Evolutionary conservation across 2,329 filamentous ascomycete genomes (phyloP).

Genomic region (Huntiella bhutanensis): DNA sequence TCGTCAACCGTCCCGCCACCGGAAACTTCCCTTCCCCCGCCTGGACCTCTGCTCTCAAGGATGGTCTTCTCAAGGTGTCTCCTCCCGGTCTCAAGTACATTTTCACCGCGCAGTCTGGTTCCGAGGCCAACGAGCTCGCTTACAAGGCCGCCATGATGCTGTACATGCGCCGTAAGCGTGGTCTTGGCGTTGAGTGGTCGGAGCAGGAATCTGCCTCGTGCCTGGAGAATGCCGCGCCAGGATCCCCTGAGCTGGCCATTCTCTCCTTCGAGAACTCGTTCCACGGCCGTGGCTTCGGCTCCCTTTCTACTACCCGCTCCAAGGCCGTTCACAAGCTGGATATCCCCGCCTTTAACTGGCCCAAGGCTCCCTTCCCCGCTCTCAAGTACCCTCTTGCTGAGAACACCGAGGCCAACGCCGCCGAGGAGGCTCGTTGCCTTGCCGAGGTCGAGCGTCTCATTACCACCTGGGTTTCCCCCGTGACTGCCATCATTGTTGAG

Average conservation of each 20-base stretch:
- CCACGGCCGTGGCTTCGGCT: constrained; percentile 79
- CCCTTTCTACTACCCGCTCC: constrained; percentile 71
- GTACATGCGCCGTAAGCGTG: constrained; percentile 62
- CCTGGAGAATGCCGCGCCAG: constrained; percentile 67
- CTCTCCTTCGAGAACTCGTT: constrained; percentile 77
- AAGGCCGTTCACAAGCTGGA: constrained; percentile 92
- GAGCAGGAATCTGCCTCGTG: constrained; percentile 51
- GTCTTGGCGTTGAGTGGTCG: constrained; percentile 71
- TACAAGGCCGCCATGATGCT: constrained; percentile 89
- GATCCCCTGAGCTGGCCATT: constrained; percentile 60
- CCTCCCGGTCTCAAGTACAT: constrained; percentile 74
- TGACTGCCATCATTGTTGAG: constrained; percentile 69
- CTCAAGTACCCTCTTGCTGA: constrained; percentile 77
- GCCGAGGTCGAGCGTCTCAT: constrained; percentile 71
- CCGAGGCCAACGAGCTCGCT: constrained; percentile 83
- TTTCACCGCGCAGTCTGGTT: constrained; percentile 76
- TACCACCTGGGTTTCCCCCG: constrained; percentile 57
- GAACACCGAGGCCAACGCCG: constrained; percentile 61
- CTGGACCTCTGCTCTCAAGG: constrained; percentile 63
- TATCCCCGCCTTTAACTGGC: constrained; percentile 90
- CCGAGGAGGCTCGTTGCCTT: constrained; percentile 62
- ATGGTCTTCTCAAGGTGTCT: constrained; percentile 63
- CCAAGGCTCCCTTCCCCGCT: constrained; percentile 66
- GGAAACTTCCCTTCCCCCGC: constrained; percentile 80
- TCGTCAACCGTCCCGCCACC: constrained; percentile 78